Percentiles rank a stretch among this genome's conserved stretches.
Conservation (phyloP, 495 filamentous ascomycete genomes). For the Oidiodendron maius region DNA sequence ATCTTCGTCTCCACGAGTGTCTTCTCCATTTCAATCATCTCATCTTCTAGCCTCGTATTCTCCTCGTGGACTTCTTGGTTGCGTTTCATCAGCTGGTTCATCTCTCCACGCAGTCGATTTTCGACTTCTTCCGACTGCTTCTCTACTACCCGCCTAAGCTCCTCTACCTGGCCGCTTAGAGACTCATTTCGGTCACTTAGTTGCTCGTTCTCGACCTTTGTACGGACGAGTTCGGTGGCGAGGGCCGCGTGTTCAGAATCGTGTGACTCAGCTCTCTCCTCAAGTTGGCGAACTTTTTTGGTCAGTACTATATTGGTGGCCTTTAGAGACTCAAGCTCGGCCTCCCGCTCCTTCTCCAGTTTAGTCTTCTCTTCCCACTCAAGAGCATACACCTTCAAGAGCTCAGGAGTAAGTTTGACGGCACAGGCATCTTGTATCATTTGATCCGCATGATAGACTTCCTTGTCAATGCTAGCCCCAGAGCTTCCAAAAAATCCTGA, state of each 20-base stretch:
- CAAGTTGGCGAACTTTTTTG: conserved; percentile 69
- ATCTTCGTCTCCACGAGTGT: conserved; percentile 91
- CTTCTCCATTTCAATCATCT: conserved; percentile 91
- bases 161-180: conserved; percentile 71
- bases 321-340: conserved; percentile 71
- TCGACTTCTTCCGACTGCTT: conserved; percentile 89
- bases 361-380: conserved; percentile 92
- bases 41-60: conserved; percentile 82
- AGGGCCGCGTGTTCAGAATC: conserved; percentile 91
- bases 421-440: conserved; percentile 90
- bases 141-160: conserved; percentile 78
- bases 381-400: conserved; percentile 68
- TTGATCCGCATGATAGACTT: conserved; percentile 89
- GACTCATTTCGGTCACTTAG: conserved; percentile 84
- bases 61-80: conserved; percentile 94
- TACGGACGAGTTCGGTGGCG: conserved; percentile 81
- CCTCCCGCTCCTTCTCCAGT: conserved; percentile 70
- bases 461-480: conserved; percentile 77
- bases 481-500: conserved; percentile 96
- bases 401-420: conserved; percentile 76
- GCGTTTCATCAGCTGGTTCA: conserved; percentile 86
- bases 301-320: conserved; percentile 57
- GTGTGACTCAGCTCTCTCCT: conserved; percentile 81
- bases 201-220: conserved; percentile 90
- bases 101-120: conserved; percentile 70